Conservation (phyloP, 768 basidiomycete species). For the Inosperma sp. region DNA sequence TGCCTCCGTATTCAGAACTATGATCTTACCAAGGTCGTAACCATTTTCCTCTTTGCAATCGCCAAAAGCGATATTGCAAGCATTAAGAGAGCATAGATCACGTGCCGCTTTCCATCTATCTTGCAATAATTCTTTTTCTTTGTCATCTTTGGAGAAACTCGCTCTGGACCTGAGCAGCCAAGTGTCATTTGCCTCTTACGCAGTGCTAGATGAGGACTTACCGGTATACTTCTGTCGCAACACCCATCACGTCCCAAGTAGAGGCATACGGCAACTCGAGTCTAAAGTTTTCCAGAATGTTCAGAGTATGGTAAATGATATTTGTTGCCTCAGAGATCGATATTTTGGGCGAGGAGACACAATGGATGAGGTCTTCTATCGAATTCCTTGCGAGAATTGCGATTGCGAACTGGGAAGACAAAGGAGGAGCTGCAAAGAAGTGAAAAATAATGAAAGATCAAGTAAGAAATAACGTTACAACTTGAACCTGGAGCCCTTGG, state of each 20-base stretch:
- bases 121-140: conserved; percentile 38
- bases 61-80: conserved; percentile 61
- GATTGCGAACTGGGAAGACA: conserved; percentile 29
- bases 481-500: conserved; percentile 15
- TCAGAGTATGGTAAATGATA: conserved; percentile 44
- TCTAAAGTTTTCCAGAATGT: conserved; percentile 37
- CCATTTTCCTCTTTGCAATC: conserved; percentile 56
- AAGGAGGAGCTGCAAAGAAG: conserved; percentile 14
- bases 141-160: conserved; percentile 21
- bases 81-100: conserved; percentile 60
- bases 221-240: conserved; percentile 49
- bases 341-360: conserved; percentile 41
- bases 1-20: not conserved
- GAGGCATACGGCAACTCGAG: conserved; percentile 32
- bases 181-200: conserved; percentile 8
- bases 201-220: conserved; percentile 25
- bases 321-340: conserved; percentile 41
- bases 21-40: conserved; percentile 57
- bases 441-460: not conserved
- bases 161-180: conserved; percentile 19
- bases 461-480: conserved; percentile 10
- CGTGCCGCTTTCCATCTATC: conserved; percentile 58
- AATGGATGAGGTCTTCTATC: conserved; percentile 57
- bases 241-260: conserved; percentile 40
- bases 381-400: conserved; percentile 50